Evolutionary conservation across 2,329 filamentous ascomycete genomes (phyloP).

Genomic region (Fusarium setosum): DNA sequence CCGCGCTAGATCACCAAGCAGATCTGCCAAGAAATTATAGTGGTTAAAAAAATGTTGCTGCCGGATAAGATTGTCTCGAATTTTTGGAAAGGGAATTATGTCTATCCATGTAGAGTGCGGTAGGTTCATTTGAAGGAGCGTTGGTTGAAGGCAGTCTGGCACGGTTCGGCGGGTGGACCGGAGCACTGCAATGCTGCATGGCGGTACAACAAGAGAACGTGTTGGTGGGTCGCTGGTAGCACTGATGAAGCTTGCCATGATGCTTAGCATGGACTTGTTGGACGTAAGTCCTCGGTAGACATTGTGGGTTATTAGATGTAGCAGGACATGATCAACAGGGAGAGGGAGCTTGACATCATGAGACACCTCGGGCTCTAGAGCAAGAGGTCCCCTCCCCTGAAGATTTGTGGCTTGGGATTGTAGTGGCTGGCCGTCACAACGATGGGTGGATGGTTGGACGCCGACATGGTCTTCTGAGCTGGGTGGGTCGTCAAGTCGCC

Average conservation of each 20-base stretch:
- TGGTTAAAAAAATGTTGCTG: conserved; percentile 20
- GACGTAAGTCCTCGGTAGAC: conserved; percentile 17
- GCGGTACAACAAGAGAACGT: background rate
- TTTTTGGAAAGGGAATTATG: conserved; percentile 18
- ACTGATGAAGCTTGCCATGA: background rate
- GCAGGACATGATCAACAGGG: conserved; percentile 13
- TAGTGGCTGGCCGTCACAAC: no score
- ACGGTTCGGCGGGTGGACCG: background rate
- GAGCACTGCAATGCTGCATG: conserved; percentile 1
- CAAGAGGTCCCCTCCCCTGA: no score
- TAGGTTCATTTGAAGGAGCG: conserved; percentile 30
- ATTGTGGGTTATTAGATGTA: conserved; percentile 26
- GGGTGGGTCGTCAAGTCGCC: conserved; percentile 5
- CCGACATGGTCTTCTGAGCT: background rate
- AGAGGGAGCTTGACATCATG: background rate
- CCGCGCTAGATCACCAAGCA: conserved; percentile 6
- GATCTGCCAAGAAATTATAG: conserved; percentile 11
- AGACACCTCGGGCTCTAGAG: accelerated
- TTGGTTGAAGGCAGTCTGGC: conserved; percentile 19
- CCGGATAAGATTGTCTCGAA: conserved; percentile 27
- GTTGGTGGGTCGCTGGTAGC: background rate
- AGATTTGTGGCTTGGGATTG: background rate
- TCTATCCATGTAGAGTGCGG: conserved; percentile 30
- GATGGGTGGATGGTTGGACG: background rate
- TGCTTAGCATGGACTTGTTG: conserved; percentile 15